These are phyloP conservation scores for Kodamaea fukazawae DNA, from an alignment of 805 yeast genomes.

Conservation along the genomic window DNA sequence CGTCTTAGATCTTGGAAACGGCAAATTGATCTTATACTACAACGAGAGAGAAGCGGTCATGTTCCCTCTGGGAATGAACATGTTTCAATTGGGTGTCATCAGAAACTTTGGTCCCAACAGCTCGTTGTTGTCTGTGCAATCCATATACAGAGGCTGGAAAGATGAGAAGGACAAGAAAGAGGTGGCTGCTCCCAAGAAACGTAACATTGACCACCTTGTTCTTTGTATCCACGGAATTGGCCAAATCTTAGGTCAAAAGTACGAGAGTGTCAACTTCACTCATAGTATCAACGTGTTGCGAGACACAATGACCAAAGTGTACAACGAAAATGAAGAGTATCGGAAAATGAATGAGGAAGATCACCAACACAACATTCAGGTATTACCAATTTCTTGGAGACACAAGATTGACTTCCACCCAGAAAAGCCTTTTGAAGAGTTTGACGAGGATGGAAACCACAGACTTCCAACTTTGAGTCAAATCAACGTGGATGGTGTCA, in stretches of 20 bases:
- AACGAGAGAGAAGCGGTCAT: constrained; percentile 46
- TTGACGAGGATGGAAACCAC: constrained; percentile 35
- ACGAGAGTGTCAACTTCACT: constrained; percentile 81
- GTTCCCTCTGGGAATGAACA: constrained; percentile 44
- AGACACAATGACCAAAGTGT: constrained; percentile 52
- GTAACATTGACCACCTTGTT: constrained; percentile 60
- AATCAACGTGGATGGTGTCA: constrained; percentile 74
- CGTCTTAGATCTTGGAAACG: constrained; percentile 30
- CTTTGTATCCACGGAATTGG: constrained; percentile 96
- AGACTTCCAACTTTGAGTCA: constrained; percentile 63
- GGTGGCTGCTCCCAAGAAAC: constrained; percentile 13
- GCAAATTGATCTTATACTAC: constrained; percentile 37
- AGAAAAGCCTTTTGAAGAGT: constrained; percentile 36
- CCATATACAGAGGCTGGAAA: constrained; percentile 49
- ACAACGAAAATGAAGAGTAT: constrained; percentile 38
- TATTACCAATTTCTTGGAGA: constrained; percentile 91
- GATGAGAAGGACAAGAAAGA: constrained; percentile 13
- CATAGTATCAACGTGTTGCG: constrained; percentile 75
- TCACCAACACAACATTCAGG: constrained; percentile 65
- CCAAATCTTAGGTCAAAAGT: constrained; percentile 74
- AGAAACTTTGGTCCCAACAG: constrained; percentile 34
- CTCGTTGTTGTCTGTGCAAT: constrained; percentile 42
- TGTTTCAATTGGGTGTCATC: constrained; percentile 37
- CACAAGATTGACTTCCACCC: constrained; percentile 66
- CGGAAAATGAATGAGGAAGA: constrained; percentile 24